Conservation (phyloP, 306 rosid genomes). For the Cucurbita ficifolia region DNA sequence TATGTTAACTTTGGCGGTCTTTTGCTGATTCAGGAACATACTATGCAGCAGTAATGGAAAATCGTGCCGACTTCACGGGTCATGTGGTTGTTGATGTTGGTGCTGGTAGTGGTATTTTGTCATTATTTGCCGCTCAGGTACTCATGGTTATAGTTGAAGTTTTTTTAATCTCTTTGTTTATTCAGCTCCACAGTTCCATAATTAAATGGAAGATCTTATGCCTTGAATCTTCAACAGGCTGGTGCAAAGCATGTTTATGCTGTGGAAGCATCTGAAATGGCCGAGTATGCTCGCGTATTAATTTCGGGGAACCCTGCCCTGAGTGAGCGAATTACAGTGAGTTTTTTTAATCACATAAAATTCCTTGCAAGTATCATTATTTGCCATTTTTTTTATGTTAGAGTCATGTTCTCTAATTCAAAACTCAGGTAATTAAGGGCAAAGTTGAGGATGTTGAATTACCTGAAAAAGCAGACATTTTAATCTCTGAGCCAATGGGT, state of each 20-base stretch:
- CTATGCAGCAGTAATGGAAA: slow-evolving; percentile 83
- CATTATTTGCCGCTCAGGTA: slow-evolving; percentile 99
- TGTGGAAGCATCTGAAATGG: slow-evolving; percentile 99
- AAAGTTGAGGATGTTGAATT: slow-evolving; percentile 80
- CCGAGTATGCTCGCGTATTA: slow-evolving; percentile 77
- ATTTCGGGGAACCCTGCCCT: slow-evolving; percentile 73
- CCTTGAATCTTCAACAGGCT: slow-evolving; percentile 34
- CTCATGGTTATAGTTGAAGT: neutral
- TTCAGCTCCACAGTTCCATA: neutral
- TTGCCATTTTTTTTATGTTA: neutral
- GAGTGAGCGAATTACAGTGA: slow-evolving; percentile 75
- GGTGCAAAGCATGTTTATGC: slow-evolving; percentile 99
- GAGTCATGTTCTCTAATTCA: neutral
- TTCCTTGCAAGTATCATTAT: neutral
- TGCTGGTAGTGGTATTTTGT: slow-evolving; percentile 94
- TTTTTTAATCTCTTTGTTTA: neutral
- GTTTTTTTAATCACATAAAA: slow-evolving; percentile 10
- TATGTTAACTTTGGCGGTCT: neutral
- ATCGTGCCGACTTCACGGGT: slow-evolving; percentile 67
- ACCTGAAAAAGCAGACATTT: slow-evolving; percentile 91
- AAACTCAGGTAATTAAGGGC: slow-evolving; percentile 69
- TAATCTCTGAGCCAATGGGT: slow-evolving; percentile 99
- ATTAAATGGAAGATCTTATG: neutral
- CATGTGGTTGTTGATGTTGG: slow-evolving; percentile 96
- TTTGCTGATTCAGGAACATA: slow-evolving; percentile 52